Evolutionary conservation across 441 rosid genomes (phyloP).

Genomic region (Hypseocharis bilobata): DNA sequence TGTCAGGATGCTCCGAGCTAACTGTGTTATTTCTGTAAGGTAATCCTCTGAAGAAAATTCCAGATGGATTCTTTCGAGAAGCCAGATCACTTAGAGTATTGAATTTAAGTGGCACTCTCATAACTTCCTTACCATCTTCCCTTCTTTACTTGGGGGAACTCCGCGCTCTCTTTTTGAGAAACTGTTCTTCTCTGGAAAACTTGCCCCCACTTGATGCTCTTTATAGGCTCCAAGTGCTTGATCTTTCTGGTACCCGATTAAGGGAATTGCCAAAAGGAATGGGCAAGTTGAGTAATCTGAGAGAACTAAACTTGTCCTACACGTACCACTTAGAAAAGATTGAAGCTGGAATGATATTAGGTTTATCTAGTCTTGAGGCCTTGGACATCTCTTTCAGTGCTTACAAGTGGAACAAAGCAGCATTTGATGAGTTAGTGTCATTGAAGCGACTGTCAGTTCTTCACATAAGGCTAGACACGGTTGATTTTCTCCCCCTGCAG

Average conservation of each 20-base stretch:
- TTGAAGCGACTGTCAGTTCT: conserved; percentile 23
- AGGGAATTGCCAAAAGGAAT: conserved; percentile 7
- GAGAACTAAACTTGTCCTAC: conserved; percentile 10
- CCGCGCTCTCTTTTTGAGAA: conserved; percentile 12
- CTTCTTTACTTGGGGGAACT: conserved; percentile 15
- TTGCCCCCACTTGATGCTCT: conserved; percentile 12
- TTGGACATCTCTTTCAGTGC: conserved; percentile 32
- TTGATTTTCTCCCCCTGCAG: conserved; percentile 10
- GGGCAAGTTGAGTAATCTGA: background rate
- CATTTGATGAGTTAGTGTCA: conserved; percentile 21
- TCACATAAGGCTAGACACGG: conserved; percentile 23
- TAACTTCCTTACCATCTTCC: conserved; percentile 22
- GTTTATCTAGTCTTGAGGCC: conserved; percentile 27
- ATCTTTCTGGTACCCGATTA: conserved; percentile 13
- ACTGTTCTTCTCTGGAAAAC: conserved; percentile 2
- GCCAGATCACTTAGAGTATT: conserved; percentile 22
- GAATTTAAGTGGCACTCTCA: conserved; percentile 27
- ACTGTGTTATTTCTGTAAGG: conserved; percentile 29
- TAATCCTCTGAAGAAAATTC: conserved; percentile 30
- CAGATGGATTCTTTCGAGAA: conserved; percentile 20
- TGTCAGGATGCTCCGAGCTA: conserved; percentile 16
- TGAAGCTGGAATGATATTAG: conserved; percentile 20
- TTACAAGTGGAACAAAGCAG: conserved; percentile 28
- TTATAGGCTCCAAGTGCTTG: conserved; percentile 13
- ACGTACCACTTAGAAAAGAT: conserved; percentile 10